Conservation (phyloP, 1,284 basidiomycete genomes). For the Boletus chippewaensis region DNA sequence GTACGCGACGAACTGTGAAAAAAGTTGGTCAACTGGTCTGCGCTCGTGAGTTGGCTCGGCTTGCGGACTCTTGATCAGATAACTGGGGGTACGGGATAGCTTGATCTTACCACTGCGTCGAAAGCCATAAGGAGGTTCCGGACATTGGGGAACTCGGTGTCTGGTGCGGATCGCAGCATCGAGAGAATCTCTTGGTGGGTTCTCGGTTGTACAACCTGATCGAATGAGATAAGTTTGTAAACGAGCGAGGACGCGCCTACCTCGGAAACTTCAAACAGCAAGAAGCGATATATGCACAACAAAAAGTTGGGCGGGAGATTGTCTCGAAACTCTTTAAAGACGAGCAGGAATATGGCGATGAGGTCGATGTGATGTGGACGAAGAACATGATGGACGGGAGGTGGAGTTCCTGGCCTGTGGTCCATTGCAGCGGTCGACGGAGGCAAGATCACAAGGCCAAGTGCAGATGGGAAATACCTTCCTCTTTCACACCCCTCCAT, state of each 20-base stretch:
- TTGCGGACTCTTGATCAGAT: slow-evolving; percentile 25
- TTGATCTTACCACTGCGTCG: slow-evolving; percentile 38
- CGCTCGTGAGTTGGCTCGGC: slow-evolving; percentile 44
- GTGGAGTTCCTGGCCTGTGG: slow-evolving; percentile 35
- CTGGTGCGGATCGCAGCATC: slow-evolving; percentile 28
- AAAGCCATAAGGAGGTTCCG: slow-evolving; percentile 34
- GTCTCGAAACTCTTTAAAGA: slow-evolving; percentile 50
- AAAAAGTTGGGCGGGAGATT: slow-evolving; percentile 51
- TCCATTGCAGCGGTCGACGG: slow-evolving; percentile 19
- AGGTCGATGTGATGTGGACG: slow-evolving; percentile 69
- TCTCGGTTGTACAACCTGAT: slow-evolving; percentile 37
- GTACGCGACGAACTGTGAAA: slow-evolving; percentile 46
- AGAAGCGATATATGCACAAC: slow-evolving; percentile 55
- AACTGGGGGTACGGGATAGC: neutral
- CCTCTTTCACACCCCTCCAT: slow-evolving; percentile 16
- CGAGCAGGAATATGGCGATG: slow-evolving; percentile 51
- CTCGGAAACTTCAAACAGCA: slow-evolving; percentile 56
- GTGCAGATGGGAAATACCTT: slow-evolving; percentile 21
- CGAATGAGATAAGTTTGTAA: neutral
- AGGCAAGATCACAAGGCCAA: neutral
- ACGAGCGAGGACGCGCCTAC: slow-evolving; percentile 19
- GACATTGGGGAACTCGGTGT: slow-evolving; percentile 24
- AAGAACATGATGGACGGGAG: slow-evolving; percentile 55
- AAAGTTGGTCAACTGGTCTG: slow-evolving; percentile 57
- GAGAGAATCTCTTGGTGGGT: slow-evolving; percentile 35